These are phyloP conservation scores for Pythium rishiriense DNA, from an alignment of 352 stramenopile species.

Conservation along the genomic window DNA sequence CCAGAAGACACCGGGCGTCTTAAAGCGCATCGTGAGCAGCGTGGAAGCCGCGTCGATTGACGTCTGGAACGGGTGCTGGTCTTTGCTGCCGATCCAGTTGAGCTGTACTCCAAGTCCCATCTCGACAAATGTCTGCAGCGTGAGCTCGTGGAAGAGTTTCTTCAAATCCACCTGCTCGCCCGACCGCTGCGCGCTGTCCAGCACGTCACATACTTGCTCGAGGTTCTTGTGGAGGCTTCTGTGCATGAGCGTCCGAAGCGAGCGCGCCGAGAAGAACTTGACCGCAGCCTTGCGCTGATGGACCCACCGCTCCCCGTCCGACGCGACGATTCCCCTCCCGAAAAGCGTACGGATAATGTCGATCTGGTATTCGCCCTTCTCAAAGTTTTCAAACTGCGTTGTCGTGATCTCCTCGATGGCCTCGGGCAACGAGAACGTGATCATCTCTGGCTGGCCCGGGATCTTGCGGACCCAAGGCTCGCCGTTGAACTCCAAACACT, in stretches of 20 bases:
- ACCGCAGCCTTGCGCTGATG: slow-evolving; percentile 35
- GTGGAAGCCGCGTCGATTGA: slow-evolving; percentile 39
- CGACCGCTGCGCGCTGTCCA: slow-evolving; percentile 1
- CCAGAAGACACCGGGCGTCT: slow-evolving; percentile 52
- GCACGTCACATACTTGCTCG: slow-evolving; percentile 19
- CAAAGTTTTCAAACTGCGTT: slow-evolving; percentile 39
- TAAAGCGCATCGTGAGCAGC: slow-evolving; percentile 44
- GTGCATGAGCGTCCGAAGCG: slow-evolving; percentile 29
- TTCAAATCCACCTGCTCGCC: slow-evolving; percentile 26
- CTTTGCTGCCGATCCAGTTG: slow-evolving; percentile 36
- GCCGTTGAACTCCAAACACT: slow-evolving; percentile 23
- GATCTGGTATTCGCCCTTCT: slow-evolving; percentile 32
- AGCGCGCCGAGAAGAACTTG: slow-evolving; percentile 36
- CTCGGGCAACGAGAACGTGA: slow-evolving; percentile 30
- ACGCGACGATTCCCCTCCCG: slow-evolving; percentile 29
- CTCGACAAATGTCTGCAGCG: slow-evolving; percentile 59
- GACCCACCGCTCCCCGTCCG: slow-evolving; percentile 34
- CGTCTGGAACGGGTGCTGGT: slow-evolving; percentile 51
- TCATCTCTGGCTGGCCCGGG: slow-evolving; percentile 18
- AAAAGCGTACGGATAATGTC: slow-evolving; percentile 30
- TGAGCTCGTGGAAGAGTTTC: slow-evolving; percentile 47
- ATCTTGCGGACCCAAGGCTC: slow-evolving; percentile 31
- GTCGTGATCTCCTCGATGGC: slow-evolving; percentile 36
- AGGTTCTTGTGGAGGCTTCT: slow-evolving; percentile 24
- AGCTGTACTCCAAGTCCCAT: slow-evolving; percentile 53